Percentiles rank a stretch among this genome's conserved stretches.
Evolutionary conservation across 2,329 filamentous ascomycete species (phyloP).

Genomic region (Colletotrichum gigasporum): DNA sequence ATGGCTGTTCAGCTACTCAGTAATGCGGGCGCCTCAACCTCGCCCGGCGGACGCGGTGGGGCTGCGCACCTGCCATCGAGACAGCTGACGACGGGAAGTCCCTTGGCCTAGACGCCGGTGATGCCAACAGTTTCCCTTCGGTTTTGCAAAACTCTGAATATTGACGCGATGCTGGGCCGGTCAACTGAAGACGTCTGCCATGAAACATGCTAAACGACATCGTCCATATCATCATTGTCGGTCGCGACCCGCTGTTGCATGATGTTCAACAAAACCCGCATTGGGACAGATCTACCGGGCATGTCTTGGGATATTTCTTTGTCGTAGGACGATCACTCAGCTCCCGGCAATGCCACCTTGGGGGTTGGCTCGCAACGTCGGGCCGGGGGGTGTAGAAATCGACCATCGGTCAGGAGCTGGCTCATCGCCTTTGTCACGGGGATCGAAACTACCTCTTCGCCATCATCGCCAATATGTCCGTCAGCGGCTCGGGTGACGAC

Average conservation of each 20-base stretch:
- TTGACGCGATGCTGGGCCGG: neutral
- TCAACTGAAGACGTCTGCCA: neutral
- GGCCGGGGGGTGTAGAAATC: neutral
- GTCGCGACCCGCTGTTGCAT: neutral
- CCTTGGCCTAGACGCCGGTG: neutral
- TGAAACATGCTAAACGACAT: neutral
- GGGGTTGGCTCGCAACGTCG: neutral
- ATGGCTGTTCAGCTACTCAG: neutral
- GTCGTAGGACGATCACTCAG: slow-evolving; percentile 6
- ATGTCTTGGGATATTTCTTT: neutral
- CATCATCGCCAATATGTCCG: neutral
- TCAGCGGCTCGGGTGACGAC: neutral
- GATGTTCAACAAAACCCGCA: neutral
- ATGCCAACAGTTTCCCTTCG: neutral
- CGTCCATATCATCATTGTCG: neutral
- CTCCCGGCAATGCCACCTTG: neutral
- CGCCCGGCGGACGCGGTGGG: neutral
- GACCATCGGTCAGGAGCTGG: neutral
- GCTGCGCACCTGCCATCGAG: neutral
- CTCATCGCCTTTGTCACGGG: neutral
- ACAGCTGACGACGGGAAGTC: neutral
- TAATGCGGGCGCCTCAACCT: neutral
- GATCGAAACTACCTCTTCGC: neutral
- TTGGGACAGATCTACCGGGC: neutral
- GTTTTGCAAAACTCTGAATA: neutral